A percentile compares a stretch with the other conserved stretches of the same genome.
phyloP scores from a whole-genome alignment of 345 rosid species.

The Boechera retrofracta region DNA sequence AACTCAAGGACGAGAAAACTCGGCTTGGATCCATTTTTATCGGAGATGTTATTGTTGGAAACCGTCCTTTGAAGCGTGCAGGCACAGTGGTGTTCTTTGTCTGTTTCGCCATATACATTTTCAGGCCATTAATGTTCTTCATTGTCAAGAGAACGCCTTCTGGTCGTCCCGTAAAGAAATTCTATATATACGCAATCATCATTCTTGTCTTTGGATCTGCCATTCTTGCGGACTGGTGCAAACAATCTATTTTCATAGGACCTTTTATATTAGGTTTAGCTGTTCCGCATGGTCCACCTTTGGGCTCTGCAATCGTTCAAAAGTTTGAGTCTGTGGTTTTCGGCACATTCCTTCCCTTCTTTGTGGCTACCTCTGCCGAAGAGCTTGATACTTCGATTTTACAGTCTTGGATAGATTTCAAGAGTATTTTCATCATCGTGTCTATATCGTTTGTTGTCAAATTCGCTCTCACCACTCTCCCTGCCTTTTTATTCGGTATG shows the following conservation, averaged over 20 bases:
- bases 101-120: slow-evolving; percentile 28
- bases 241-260: slow-evolving; percentile 44
- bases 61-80: slow-evolving; percentile 40
- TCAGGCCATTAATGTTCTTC: slow-evolving; percentile 45
- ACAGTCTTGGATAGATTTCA: slow-evolving; percentile 10
- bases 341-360: slow-evolving; percentile 42
- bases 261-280: slow-evolving; percentile 51
- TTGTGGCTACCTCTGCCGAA: slow-evolving; percentile 30
- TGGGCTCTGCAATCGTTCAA: slow-evolving; percentile 51
- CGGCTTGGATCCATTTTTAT: slow-evolving; percentile 39
- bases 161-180: slow-evolving; percentile 46
- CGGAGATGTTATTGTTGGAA: slow-evolving; percentile 35
- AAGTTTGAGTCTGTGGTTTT: slow-evolving; percentile 49
- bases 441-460: slow-evolving; percentile 39
- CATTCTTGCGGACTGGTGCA: slow-evolving; percentile 30
- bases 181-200: slow-evolving; percentile 37
- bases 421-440: slow-evolving; percentile 3
- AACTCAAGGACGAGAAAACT: slow-evolving; percentile 35
- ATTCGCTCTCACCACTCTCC: slow-evolving; percentile 38
- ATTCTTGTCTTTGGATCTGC: slow-evolving; percentile 41
- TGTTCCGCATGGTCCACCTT: slow-evolving; percentile 55
- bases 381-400: slow-evolving; percentile 3
- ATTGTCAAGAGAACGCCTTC: slow-evolving; percentile 44
- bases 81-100: slow-evolving; percentile 17
- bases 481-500: slow-evolving; percentile 47